Conservation (phyloP, 345 rosid species). For the Fremontodendron californicum region DNA sequence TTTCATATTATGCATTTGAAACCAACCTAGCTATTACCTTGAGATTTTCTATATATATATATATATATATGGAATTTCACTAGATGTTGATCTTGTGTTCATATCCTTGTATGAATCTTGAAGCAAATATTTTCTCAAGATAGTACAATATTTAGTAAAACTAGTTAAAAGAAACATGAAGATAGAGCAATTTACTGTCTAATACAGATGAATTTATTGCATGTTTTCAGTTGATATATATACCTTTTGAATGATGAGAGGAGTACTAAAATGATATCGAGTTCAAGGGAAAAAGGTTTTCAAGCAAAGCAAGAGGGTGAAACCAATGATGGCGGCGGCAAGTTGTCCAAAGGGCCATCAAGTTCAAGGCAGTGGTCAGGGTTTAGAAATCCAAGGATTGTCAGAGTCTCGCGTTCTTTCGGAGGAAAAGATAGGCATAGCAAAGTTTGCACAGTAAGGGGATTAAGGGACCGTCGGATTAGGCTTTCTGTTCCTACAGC, state of each 20-base stretch:
- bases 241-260: slow-evolving; percentile 31
- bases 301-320: slow-evolving; percentile 62
- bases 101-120: neutral
- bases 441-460: slow-evolving; percentile 90
- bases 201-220: neutral
- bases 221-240: slow-evolving; percentile 10
- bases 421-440: slow-evolving; percentile 99
- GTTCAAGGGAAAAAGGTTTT: slow-evolving; percentile 43
- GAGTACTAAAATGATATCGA: slow-evolving; percentile 44
- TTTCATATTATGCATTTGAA: neutral
- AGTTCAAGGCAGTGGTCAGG: slow-evolving; percentile 79
- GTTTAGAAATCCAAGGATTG: slow-evolving; percentile 87
- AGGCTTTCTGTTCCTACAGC: slow-evolving; percentile 95
- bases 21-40: neutral
- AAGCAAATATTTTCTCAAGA: neutral
- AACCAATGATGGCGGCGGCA: slow-evolving; percentile 6
- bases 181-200: neutral
- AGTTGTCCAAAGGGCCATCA: slow-evolving; percentile 19
- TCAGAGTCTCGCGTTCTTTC: slow-evolving; percentile 72
- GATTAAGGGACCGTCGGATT: slow-evolving; percentile 80
- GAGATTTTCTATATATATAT: neutral
- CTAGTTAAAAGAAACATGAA: neutral
- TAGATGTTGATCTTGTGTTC: slow-evolving; percentile 19
- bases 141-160: neutral
- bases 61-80: neutral